phyloP scores from a whole-genome alignment of 2,329 filamentous ascomycete genomes.

The Aspergillus sp. region DNA sequence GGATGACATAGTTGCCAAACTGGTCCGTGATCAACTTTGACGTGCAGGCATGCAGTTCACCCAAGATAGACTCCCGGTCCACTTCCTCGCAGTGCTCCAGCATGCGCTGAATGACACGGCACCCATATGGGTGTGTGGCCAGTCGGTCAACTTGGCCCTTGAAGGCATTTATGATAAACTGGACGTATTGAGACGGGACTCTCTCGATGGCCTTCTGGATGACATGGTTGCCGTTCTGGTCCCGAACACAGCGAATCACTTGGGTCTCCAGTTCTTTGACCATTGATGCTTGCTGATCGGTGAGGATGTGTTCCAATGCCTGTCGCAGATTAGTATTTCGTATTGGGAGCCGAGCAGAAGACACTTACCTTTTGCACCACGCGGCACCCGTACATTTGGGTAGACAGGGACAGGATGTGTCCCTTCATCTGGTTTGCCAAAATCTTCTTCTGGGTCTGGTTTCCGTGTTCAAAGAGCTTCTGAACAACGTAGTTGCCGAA shows the following conservation, averaged over 20 bases:
- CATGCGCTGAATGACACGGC: slow-evolving; percentile 89
- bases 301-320: slow-evolving; percentile 85
- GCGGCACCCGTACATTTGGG: slow-evolving; percentile 89
- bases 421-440: slow-evolving; percentile 85
- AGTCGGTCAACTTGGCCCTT: slow-evolving; percentile 72
- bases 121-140: slow-evolving; percentile 80
- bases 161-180: slow-evolving; percentile 82
- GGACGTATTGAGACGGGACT: slow-evolving; percentile 74
- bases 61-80: slow-evolving; percentile 71
- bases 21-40: slow-evolving; percentile 76
- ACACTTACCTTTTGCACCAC: slow-evolving; percentile 83
- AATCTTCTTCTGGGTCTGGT: slow-evolving; percentile 86
- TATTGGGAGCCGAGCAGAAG: slow-evolving; percentile 18
- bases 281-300: slow-evolving; percentile 85
- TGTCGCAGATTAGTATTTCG: slow-evolving; percentile 41
- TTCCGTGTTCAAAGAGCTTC: slow-evolving; percentile 95
- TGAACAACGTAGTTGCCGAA: slow-evolving; percentile 99
- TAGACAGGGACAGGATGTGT: slow-evolving; percentile 75
- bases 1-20: slow-evolving; percentile 94
- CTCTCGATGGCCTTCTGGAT: slow-evolving; percentile 90
- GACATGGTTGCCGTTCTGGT: slow-evolving; percentile 94
- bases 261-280: slow-evolving; percentile 79
- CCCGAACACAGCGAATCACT: slow-evolving; percentile 75
- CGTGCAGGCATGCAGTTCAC: slow-evolving; percentile 75
- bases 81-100: slow-evolving; percentile 76